Evolutionary conservation across 2,329 filamentous ascomycete species (phyloP).

Genomic region (Diaporthe longicolla): DNA sequence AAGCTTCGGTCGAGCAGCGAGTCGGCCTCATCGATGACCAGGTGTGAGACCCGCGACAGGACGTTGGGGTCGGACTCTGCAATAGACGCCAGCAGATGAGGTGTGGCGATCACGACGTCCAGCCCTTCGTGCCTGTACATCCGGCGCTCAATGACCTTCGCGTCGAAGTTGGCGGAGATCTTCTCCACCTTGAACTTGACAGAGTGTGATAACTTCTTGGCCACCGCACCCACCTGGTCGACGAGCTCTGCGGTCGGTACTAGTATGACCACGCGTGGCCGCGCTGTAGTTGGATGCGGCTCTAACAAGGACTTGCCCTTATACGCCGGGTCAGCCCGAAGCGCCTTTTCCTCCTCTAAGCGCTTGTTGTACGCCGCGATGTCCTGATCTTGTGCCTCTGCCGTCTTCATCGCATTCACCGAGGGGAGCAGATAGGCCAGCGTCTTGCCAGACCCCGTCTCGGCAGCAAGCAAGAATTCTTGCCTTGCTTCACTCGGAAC

Average conservation of each 20-base stretch:
- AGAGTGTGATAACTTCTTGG: constrained; percentile 86
- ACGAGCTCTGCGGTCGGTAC: constrained; percentile 95
- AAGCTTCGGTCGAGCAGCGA: constrained; percentile 96
- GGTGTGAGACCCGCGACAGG: constrained; percentile 88
- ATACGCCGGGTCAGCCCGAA: constrained; percentile 66
- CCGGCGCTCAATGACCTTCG: constrained; percentile 85
- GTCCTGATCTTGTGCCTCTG: constrained; percentile 73
- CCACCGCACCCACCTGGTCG: constrained; percentile 83
- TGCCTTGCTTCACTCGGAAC: constrained; percentile 52
- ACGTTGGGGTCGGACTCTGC: constrained; percentile 92
- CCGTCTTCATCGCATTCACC: constrained; percentile 86
- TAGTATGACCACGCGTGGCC: constrained; percentile 87
- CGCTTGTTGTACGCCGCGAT: constrained; percentile 71
- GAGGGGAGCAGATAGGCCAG: constrained; percentile 90
- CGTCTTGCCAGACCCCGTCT: constrained; percentile 98
- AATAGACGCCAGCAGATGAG: constrained; percentile 90
- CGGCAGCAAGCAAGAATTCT: constrained; percentile 88
- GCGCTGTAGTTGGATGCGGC: constrained; percentile 79
- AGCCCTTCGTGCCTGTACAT: constrained; percentile 86
- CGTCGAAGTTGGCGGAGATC: constrained; percentile 82
- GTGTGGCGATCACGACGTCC: constrained; percentile 89
- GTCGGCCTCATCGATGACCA: constrained; percentile 96
- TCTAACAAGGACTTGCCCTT: constrained; percentile 77
- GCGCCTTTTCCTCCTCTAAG: constrained; percentile 68
- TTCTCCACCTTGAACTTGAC: constrained; percentile 89